phyloP scores from a whole-genome alignment of 192 early-diverging fungal genomes.

The Backusella sp. region DNA sequence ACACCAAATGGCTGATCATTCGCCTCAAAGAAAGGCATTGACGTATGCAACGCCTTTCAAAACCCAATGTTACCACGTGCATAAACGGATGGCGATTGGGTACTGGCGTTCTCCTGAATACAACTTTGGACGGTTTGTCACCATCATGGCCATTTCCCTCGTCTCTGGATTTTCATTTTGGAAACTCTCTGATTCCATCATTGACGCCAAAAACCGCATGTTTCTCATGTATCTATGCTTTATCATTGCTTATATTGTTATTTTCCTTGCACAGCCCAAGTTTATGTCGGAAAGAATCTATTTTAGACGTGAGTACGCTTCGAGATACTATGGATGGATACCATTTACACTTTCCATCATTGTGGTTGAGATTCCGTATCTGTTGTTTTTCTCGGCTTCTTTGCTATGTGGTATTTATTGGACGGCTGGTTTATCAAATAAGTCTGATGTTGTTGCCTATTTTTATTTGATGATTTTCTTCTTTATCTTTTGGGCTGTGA shows the following conservation, averaged over 20 bases:
- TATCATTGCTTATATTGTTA: conserved; percentile 49
- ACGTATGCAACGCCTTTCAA: conserved; percentile 18
- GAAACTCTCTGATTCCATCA: conserved; percentile 49
- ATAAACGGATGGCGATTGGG: conserved; percentile 57
- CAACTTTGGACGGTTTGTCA: conserved; percentile 58
- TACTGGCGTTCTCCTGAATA: conserved; percentile 71
- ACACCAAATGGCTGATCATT: conserved; percentile 10
- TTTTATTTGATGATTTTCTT: conserved; percentile 59
- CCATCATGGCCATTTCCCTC: conserved; percentile 50
- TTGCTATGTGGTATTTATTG: conserved; percentile 59
- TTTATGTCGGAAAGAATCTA: conserved; percentile 54
- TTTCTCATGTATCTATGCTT: conserved; percentile 35
- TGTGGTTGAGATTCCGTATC: conserved; percentile 60
- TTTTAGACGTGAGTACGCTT: conserved; percentile 60
- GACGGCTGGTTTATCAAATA: conserved; percentile 49
- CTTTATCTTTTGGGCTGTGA: conserved; percentile 30
- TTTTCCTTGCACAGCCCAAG: conserved; percentile 61
- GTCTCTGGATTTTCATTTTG: conserved; percentile 68
- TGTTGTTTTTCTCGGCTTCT: conserved; percentile 46
- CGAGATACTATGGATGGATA: conserved; percentile 60
- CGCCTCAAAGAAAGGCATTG: conserved; percentile 7
- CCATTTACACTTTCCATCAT: conserved; percentile 60
- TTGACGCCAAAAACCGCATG: conserved; percentile 56
- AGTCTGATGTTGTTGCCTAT: conserved; percentile 48
- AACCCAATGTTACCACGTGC: conserved; percentile 53